Conservation (phyloP, 108 stramenopile genomes). For the Schizochytrium sp. region DNA sequence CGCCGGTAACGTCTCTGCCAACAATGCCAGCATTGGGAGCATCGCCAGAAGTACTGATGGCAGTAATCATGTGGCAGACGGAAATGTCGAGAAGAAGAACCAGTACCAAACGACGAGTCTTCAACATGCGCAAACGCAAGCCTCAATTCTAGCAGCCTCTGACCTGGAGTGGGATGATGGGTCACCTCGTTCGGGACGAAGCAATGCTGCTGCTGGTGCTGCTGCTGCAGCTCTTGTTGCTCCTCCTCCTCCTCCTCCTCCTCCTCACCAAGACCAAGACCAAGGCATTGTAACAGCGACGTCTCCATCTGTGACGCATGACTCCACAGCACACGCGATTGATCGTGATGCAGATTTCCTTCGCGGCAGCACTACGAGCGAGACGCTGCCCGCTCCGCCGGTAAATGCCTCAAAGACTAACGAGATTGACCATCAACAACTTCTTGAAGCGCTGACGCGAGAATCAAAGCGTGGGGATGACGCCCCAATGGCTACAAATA, state of each 20-base stretch:
- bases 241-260: too few relatives aligned
- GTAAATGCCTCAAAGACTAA: background rate
- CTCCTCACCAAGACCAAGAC: too few relatives aligned
- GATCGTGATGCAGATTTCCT: too few relatives aligned
- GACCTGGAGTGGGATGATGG: background rate
- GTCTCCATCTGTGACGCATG: too few relatives aligned
- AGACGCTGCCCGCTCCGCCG: background rate
- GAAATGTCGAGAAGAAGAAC: background rate
- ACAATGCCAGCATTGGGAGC: background rate
- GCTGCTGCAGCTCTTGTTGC: too few relatives aligned
- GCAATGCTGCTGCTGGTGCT: too few relatives aligned
- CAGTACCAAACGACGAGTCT: background rate
- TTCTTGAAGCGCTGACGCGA: background rate
- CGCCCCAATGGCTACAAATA: too few relatives aligned
- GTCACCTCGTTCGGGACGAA: background rate
- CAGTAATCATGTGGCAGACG: background rate
- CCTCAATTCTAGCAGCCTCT: background rate
- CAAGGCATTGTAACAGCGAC: too few relatives aligned
- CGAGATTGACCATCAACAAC: background rate
- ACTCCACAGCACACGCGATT: too few relatives aligned
- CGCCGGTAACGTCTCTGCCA: too few relatives aligned
- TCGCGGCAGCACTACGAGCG: background rate
- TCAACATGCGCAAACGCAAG: background rate
- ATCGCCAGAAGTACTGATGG: background rate
- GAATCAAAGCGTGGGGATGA: background rate